Evolutionary conservation across 352 stramenopile genomes (phyloP), one percentile per base, ranked within the genome.

Genomic region (Globisporangium takayamanum): DNA sequence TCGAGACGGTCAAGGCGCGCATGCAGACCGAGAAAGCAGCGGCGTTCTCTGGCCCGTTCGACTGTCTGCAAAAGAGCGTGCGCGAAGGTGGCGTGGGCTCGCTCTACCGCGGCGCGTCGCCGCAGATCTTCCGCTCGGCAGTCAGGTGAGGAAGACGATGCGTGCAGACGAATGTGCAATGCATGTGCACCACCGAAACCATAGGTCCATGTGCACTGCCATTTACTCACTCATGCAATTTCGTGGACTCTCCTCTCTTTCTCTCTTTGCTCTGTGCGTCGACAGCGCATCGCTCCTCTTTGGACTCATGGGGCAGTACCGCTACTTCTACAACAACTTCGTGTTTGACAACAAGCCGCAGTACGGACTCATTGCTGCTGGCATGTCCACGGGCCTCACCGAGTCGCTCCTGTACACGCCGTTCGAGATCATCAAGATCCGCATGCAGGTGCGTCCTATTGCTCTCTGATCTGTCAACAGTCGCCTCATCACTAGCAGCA

Each of bases 391-490:
- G 42, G 79, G 79, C 1, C 69, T 89, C 42, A 86, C 78, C 0
- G 79, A 89, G 54, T 71, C 66, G 11, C 54, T 84, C 53, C 56
- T 89, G n/a, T 89, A 89, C 63, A 87, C 77, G 26, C 79, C 79
- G 8, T 88, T 89, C 57, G 79, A 89, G 63, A 75, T 87, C 39
- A 84, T 86, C 47, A 89, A 87, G 58, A 80, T 89, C 55, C 72
- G 76, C 56, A 87, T 89, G 79, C 76, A 80, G 72, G 66, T 68
- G 28, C 45, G 41, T 54, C 10, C 6, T 15, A 12, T 3, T 8
- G 37, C 22, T 22, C 22, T 36, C 30, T 36, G 5, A 5, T 36
- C 30, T 8, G 30, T 36, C 30, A 36, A 5, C 8, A 10, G 30
- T 36, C 30, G 30, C 30, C 5, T 5, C 5, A 8, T 36, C 30